Evolutionary conservation across 148 eudicot genomes (phyloP).

Genomic region (Rhododendron williamsianum): DNA sequence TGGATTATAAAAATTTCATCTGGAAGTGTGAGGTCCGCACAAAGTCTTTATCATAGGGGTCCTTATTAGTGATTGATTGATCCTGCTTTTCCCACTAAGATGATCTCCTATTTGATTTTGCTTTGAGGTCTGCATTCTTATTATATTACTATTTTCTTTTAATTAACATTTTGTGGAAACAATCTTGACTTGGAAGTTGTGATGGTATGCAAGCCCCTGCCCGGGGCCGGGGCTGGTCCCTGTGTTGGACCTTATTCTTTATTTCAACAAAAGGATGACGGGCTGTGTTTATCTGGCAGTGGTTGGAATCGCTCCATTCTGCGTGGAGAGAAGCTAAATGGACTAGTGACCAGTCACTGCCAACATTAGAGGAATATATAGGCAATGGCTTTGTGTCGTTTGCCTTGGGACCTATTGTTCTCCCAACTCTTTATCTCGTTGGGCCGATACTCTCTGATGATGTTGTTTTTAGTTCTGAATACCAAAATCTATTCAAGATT

Average conservation of each 20-base stretch:
- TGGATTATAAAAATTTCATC: too few relatives aligned
- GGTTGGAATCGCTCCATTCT: conserved; percentile 57
- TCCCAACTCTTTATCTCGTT: conserved; percentile 69
- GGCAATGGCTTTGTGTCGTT: conserved; percentile 63
- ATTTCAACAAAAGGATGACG: background rate
- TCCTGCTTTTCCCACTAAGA: background rate
- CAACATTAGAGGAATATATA: conserved; percentile 74
- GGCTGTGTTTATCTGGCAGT: conserved; percentile 38
- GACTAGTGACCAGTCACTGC: conserved; percentile 38
- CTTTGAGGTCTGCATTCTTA: background rate
- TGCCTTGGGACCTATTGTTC: conserved; percentile 84
- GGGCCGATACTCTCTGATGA: conserved; percentile 65
- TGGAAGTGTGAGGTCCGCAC: too few relatives aligned
- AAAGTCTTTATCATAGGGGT: too few relatives aligned
- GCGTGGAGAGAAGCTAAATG: conserved; percentile 74
- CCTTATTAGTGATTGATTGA: background rate
- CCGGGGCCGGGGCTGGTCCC: background rate
- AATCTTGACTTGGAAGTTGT: background rate
- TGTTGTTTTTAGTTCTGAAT: conserved; percentile 41
- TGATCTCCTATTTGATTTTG: background rate
- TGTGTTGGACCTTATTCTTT: background rate
- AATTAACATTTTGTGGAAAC: background rate
- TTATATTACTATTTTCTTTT: background rate
- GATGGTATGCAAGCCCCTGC: background rate
- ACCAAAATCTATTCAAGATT: conserved; percentile 43